phyloP scores from a whole-genome alignment of 2,329 filamentous ascomycete species.

The Sporothrix brasiliensis region DNA sequence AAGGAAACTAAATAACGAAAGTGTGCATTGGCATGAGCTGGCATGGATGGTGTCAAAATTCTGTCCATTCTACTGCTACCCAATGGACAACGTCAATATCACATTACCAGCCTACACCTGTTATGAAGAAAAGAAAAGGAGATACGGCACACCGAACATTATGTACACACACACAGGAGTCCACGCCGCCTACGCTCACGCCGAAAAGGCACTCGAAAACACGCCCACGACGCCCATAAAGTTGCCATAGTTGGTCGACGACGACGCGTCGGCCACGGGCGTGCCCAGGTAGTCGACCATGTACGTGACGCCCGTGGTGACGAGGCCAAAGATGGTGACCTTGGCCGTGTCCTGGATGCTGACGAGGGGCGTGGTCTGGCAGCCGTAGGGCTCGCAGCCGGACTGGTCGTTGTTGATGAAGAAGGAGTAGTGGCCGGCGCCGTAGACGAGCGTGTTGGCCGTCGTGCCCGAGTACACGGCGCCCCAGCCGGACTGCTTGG shows the following conservation, averaged over 20 bases:
- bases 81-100: neutral
- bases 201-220: constrained; percentile 23
- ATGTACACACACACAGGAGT: neutral
- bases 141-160: neutral
- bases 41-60: no score
- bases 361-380: constrained; percentile 31
- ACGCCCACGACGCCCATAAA: constrained; percentile 25
- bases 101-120: constrained; percentile 13
- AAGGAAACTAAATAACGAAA: constrained; percentile 3
- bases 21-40: neutral
- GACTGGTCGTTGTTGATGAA: constrained; percentile 59
- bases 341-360: constrained; percentile 26
- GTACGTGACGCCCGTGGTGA: constrained; percentile 26
- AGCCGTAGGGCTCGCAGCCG: constrained; percentile 38
- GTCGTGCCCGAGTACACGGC: constrained; percentile 59
- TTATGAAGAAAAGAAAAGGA: neutral
- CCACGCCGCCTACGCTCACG: neutral
- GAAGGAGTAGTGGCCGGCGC: constrained; percentile 62
- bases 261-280: constrained; percentile 5
- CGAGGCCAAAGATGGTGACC: constrained; percentile 31
- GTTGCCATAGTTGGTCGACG: constrained; percentile 19
- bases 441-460: constrained; percentile 55
- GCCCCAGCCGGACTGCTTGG: constrained; percentile 56
- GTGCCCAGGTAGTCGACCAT: constrained; percentile 31
- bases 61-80: neutral